Base-by-base conservation (phyloP, 495 filamentous ascomycete genomes). In the Astrocystis sublimbata region DNA sequence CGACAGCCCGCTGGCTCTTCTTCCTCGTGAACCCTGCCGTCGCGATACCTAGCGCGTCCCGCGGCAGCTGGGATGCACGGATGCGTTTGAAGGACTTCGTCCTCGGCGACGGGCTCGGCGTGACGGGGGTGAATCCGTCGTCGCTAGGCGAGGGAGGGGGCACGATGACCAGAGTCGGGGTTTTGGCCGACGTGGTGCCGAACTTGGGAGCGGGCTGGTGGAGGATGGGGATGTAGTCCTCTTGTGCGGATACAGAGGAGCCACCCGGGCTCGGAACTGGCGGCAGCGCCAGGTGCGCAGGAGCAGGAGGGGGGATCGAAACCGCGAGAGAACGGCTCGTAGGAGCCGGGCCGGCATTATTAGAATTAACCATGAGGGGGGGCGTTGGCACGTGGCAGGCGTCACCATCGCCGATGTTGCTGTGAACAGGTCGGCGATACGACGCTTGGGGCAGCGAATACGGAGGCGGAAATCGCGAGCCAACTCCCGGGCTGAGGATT, bases 141-240 rank as follows among this genome's bases (percentile, higher is more conserved):
- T 68, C 70, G 62, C 63, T 70, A 6, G 61, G 65, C 21, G 63
- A 41, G 0, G 67, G 63, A 23, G 17, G 65, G 35, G 36, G 64
- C 30, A 10, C 64, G 21, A 54, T 47, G 49, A 24, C 57, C 33
- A 36, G 42, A 12, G 15, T 55, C 7, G 31, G 61, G n/a, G 40
- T 42, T 47, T 24, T 54, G 15, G 21, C 45, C n/a, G 40, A 38
- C 2, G 56, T 30, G 13, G 26, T 53, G 13, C 36, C 50, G 19
- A 45, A 7, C 9, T 17, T 40, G n/a, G 41, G 58, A 19, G 55
- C 58, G 0, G 62, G 49, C 1, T 68, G 54, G 35, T 70, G 63
- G 0, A 63, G 26, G 50, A 70, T 72, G 9, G 70, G 65, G 33
- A 70, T 72, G 49, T 42, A 70, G 8, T 72, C 70, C 31, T 72